Percentiles rank a stretch among this genome's conserved stretches.
Conservation (phyloP, 768 basidiomycete genomes). For the Suillus subaureus region DNA sequence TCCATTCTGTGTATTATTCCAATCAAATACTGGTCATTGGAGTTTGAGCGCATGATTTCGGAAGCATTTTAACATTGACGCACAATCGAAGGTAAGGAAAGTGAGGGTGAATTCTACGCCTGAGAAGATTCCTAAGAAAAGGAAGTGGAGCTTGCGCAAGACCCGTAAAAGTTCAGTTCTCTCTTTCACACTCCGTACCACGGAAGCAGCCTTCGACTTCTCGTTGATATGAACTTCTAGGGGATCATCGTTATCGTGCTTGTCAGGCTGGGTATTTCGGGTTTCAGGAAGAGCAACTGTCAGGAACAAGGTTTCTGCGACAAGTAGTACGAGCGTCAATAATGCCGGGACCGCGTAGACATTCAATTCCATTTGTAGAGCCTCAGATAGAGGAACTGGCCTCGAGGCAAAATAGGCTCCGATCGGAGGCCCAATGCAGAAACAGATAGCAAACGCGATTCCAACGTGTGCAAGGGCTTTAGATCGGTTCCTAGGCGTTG, state of each 20-base stretch:
- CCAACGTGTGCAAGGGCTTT: slow-evolving; percentile 90
- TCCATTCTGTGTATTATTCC: slow-evolving; percentile 89
- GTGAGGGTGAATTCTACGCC: slow-evolving; percentile 97
- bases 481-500: slow-evolving; percentile 76
- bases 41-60: background rate
- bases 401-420: slow-evolving; percentile 96
- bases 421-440: slow-evolving; percentile 89
- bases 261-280: slow-evolving; percentile 43
- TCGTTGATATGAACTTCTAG: slow-evolving; percentile 18
- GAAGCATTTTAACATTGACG: slow-evolving; percentile 31
- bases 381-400: slow-evolving; percentile 62
- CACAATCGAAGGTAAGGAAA: slow-evolving; percentile 89
- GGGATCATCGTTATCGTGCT: slow-evolving; percentile 22
- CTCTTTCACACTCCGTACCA: slow-evolving; percentile 37
- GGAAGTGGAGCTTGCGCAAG: slow-evolving; percentile 73
- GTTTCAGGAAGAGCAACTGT: slow-evolving; percentile 84
- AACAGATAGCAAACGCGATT: slow-evolving; percentile 95
- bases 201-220: slow-evolving; percentile 18
- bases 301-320: slow-evolving; percentile 81
- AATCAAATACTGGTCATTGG: slow-evolving; percentile 71
- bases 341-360: slow-evolving; percentile 90
- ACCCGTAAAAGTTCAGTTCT: slow-evolving; percentile 59
- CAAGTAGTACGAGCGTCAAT: slow-evolving; percentile 76
- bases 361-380: slow-evolving; percentile 70
- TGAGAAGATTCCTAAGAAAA: slow-evolving; percentile 89